phyloP scores from a whole-genome alignment of 1,284 basidiomycete species.

The Chondrostereum purpureum region DNA sequence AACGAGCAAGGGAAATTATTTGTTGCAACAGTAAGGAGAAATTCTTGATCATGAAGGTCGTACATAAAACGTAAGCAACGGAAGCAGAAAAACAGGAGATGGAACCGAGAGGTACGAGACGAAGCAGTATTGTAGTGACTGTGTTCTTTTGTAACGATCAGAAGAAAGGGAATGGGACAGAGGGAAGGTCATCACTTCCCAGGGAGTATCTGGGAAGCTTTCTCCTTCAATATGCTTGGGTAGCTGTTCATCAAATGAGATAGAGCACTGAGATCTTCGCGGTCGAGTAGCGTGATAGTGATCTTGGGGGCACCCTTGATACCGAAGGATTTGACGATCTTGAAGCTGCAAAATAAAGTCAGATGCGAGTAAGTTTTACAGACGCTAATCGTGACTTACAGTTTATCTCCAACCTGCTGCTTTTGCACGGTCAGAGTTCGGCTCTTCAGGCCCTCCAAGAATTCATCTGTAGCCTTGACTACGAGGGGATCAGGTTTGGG shows the following conservation, averaged over 20 bases:
- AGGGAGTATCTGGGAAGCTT: slow-evolving; percentile 28
- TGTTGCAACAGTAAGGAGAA: not conserved
- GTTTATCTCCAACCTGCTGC: slow-evolving; percentile 74
- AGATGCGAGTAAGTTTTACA: slow-evolving; percentile 4
- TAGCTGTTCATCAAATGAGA: slow-evolving; percentile 87
- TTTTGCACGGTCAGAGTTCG: slow-evolving; percentile 68
- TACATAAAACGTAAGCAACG: too few relatives aligned
- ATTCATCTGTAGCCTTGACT: slow-evolving; percentile 67
- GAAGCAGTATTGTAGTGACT: too few relatives aligned
- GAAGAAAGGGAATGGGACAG: not conserved
- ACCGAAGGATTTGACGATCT: slow-evolving; percentile 72
- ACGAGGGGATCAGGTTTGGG: slow-evolving; percentile 67
- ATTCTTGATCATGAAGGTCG: too few relatives aligned
- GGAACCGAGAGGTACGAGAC: too few relatives aligned
- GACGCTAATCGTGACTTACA: slow-evolving; percentile 45
- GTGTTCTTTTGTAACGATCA: not conserved
- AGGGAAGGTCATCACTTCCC: too few relatives aligned
- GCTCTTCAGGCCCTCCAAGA: slow-evolving; percentile 64
- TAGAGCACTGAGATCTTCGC: slow-evolving; percentile 76
- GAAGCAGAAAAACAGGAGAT: not conserved
- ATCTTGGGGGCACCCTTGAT: slow-evolving; percentile 78
- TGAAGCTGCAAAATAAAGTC: slow-evolving; percentile 42
- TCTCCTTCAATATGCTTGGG: slow-evolving; percentile 74
- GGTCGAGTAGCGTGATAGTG: slow-evolving; percentile 76
- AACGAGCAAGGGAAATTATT: not conserved